phyloP scores from a whole-genome alignment of 2,329 filamentous ascomycete genomes.

The Colletotrichum sp. region DNA sequence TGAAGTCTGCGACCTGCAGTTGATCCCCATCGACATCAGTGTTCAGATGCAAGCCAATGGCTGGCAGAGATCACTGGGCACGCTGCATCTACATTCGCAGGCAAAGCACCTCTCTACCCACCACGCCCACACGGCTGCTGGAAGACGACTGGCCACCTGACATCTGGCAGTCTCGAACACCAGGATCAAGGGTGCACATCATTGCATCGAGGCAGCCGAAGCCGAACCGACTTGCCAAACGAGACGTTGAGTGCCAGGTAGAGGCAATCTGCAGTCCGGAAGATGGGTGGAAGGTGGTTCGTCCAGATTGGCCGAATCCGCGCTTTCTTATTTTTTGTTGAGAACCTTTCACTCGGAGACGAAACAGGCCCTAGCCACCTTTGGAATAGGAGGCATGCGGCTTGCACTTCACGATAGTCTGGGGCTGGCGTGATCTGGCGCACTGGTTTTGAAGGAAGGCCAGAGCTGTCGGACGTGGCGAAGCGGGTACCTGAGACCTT shows the following conservation, averaged over 20 bases:
- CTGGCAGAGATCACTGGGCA: background rate
- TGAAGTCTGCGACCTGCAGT: constrained; percentile 6
- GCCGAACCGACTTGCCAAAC: background rate
- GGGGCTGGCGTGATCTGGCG: constrained; percentile 5
- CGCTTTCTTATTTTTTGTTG: constrained; percentile 20
- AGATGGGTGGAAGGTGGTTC: background rate
- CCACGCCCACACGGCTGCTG: background rate
- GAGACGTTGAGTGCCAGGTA: background rate
- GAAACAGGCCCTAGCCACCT: constrained; percentile 14
- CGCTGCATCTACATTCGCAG: background rate
- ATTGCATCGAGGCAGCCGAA: background rate
- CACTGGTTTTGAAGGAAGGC: background rate
- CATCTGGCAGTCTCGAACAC: background rate
- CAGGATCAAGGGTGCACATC: constrained; percentile 7
- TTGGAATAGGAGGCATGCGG: constrained; percentile 7
- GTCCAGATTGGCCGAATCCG: background rate
- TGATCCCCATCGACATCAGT: background rate
- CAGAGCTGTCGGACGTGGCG: background rate
- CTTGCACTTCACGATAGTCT: constrained; percentile 14
- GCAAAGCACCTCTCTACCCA: background rate
- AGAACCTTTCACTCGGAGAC: constrained; percentile 9
- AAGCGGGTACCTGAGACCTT: constrained; percentile 19
- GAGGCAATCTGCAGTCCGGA: constrained; percentile 2
- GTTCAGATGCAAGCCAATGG: constrained; percentile 1
- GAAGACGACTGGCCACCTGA: background rate